phyloP scores from a whole-genome alignment of 2,329 filamentous ascomycete genomes.

The Penicillium sp. region DNA sequence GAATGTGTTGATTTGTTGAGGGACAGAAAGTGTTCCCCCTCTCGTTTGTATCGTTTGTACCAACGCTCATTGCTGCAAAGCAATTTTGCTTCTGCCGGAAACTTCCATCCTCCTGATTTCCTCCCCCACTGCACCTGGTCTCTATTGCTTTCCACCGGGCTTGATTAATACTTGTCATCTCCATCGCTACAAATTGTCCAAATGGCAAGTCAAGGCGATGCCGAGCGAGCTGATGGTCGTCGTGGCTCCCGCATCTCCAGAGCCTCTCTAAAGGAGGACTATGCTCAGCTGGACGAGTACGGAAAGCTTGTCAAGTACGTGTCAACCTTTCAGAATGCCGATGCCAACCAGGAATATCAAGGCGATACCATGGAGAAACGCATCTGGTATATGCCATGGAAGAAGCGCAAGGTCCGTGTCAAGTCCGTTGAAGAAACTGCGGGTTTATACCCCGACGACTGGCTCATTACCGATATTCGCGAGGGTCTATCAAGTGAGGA shows the following conservation, averaged over 20 bases:
- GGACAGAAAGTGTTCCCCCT: neutral
- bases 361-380: slow-evolving; percentile 50
- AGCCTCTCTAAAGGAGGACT: slow-evolving; percentile 35
- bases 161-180: neutral
- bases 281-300: slow-evolving; percentile 58
- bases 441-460: slow-evolving; percentile 61
- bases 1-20: neutral
- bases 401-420: slow-evolving; percentile 36
- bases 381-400: slow-evolving; percentile 63
- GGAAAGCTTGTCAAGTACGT: slow-evolving; percentile 68
- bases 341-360: slow-evolving; percentile 43
- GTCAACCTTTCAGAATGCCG: slow-evolving; percentile 62
- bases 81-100: neutral
- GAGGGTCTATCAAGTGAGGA: slow-evolving; percentile 61
- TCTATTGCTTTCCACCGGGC: neutral
- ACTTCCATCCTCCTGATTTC: neutral
- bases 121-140: neutral
- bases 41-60: neutral
- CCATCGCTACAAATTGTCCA: neutral
- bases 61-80: neutral
- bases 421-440: slow-evolving; percentile 24
- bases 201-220: slow-evolving; percentile 25
- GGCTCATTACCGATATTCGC: slow-evolving; percentile 68
- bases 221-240: slow-evolving; percentile 18
- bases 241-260: slow-evolving; percentile 39